Percentiles rank a stretch among this genome's conserved stretches.
Evolutionary conservation across 495 filamentous ascomycete species (phyloP).

Genomic region (Polyplosphaeria fusca): DNA sequence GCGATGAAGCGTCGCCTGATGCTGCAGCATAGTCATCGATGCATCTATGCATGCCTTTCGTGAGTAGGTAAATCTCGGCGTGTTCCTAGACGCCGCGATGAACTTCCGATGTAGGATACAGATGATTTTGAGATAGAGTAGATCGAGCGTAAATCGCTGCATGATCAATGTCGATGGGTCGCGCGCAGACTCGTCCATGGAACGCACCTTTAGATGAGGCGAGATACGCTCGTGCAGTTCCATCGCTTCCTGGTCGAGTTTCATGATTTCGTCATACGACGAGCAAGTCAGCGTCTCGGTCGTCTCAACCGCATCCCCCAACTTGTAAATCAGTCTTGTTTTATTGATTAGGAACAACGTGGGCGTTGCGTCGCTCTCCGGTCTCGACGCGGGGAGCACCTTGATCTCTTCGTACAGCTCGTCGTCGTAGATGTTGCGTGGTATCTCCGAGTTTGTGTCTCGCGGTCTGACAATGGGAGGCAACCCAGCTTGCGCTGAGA

Average conservation of each 20-base stretch:
- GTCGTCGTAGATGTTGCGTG: constrained; percentile 88
- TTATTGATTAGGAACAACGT: constrained; percentile 87
- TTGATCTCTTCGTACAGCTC: constrained; percentile 81
- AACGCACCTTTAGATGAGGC: constrained; percentile 63
- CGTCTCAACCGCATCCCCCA: constrained; percentile 59
- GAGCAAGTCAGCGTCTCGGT: constrained; percentile 48
- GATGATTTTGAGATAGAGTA: constrained; percentile 78
- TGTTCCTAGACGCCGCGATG: constrained; percentile 63
- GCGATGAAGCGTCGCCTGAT: constrained; percentile 70
- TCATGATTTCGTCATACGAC: constrained; percentile 75
- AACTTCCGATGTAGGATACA: constrained; percentile 84
- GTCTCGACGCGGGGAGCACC: constrained; percentile 70
- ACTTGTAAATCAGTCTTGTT: constrained; percentile 59
- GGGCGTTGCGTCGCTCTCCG: constrained; percentile 74
- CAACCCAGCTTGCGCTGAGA: constrained; percentile 86
- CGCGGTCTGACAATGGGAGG: constrained; percentile 82
- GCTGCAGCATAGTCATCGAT: constrained; percentile 68
- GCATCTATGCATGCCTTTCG: constrained; percentile 78
- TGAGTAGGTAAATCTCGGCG: constrained; percentile 75
- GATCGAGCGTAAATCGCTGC: constrained; percentile 74
- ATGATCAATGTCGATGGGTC: constrained; percentile 78
- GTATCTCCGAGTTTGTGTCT: constrained; percentile 82
- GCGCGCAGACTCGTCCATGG: constrained; percentile 66
- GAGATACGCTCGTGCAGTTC: constrained; percentile 65
- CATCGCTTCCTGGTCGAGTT: constrained; percentile 68